Evolutionary conservation across 2,329 filamentous ascomycete genomes (phyloP).

Genomic region (Aureobasidium subglaciale): DNA sequence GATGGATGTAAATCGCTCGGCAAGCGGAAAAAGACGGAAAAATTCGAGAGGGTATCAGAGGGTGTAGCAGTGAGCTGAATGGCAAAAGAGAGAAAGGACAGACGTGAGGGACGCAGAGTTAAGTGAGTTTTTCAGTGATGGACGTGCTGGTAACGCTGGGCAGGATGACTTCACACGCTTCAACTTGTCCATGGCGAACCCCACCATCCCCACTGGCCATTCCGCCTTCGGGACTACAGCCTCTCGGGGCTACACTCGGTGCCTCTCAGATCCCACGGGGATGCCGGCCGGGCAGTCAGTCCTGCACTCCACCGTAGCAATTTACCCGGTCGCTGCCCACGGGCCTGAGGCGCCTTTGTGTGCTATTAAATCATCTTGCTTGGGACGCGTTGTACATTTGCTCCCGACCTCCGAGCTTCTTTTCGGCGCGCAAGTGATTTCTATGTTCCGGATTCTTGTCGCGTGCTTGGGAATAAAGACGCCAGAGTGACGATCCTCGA

Average conservation of each 20-base stretch:
- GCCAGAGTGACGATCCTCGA: neutral
- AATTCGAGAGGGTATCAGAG: constrained; percentile 4
- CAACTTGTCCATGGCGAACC: constrained; percentile 2
- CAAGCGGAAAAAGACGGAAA: neutral
- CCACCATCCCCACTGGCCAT: constrained; percentile 7
- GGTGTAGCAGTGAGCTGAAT: neutral
- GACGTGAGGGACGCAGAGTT: constrained; percentile 2
- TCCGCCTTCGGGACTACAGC: neutral
- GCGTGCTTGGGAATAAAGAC: constrained; percentile 11
- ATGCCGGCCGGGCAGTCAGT: neutral
- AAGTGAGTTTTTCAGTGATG: constrained; percentile 5
- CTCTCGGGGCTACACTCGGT: constrained; percentile 1
- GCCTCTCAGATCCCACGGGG: neutral
- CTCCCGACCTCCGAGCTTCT: no score
- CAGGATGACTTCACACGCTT: constrained; percentile 9
- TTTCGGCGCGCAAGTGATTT: neutral
- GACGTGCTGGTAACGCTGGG: constrained; percentile 13
- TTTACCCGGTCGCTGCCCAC: neutral
- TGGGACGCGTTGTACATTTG: neutral
- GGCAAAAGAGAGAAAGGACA: neutral
- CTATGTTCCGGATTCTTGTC: neutral
- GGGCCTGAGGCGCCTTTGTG: neutral
- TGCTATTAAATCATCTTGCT: neutral
- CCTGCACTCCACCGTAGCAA: neutral
- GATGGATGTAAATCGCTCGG: neutral